Evolutionary conservation across 352 stramenopile genomes (phyloP).

Genomic region (Phytophthora hybrid): DNA sequence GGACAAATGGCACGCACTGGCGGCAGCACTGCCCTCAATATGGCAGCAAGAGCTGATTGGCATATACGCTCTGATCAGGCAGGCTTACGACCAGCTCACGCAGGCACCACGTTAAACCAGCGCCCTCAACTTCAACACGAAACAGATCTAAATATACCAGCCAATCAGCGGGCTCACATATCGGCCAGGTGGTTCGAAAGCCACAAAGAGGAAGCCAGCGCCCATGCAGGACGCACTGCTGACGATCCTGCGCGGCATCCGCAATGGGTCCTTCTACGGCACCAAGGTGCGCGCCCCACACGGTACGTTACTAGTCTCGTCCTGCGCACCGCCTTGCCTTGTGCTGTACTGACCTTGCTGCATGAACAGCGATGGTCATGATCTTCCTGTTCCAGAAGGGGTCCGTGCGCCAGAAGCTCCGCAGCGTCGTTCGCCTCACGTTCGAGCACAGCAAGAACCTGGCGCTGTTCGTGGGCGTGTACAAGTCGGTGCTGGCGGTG

Average conservation of each 20-base stretch:
- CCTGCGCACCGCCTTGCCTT: background rate
- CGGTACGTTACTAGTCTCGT: conserved; percentile 45
- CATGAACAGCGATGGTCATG: conserved; percentile 85
- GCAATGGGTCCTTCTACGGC: conserved; percentile 91
- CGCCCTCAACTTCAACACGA: conserved; percentile 35
- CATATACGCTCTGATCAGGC: conserved; percentile 55
- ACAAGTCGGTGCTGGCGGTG: conserved; percentile 79
- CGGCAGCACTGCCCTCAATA: conserved; percentile 21
- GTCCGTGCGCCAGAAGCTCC: conserved; percentile 80
- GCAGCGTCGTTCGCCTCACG: conserved; percentile 75
- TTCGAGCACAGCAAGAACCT: conserved; percentile 91
- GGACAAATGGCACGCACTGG: conserved; percentile 63
- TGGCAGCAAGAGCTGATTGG: conserved; percentile 41
- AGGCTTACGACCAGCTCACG: conserved; percentile 59
- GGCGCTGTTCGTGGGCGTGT: conserved; percentile 88
- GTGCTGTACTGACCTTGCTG: conserved; percentile 2
- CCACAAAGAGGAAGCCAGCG: conserved; percentile 14
- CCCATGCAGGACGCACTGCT: conserved; percentile 63
- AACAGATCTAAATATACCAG: conserved; percentile 5
- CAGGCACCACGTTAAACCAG: conserved; percentile 4
- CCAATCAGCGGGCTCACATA: conserved; percentile 25
- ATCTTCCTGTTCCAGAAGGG: conserved; percentile 90
- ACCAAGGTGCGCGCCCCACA: conserved; percentile 91
- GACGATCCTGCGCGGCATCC: conserved; percentile 80
- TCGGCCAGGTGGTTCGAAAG: background rate